These are phyloP conservation scores for Plasmodium malariae DNA, from an alignment of 169 alveolate genomes.

Conservation along the genomic window DNA sequence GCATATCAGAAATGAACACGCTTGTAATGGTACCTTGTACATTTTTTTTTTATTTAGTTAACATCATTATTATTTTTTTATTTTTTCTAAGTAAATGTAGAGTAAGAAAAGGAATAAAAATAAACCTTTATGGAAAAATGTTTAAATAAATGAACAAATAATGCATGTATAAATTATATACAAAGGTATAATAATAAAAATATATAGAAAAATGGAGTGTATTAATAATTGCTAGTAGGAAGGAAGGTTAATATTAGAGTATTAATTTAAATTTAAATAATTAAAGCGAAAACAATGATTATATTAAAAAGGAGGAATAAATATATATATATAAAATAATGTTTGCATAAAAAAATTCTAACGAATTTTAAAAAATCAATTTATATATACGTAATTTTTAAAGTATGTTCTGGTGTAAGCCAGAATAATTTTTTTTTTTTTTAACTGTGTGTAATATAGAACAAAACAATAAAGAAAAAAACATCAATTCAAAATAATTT, in stretches of 20 bases:
- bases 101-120: too few relatives aligned
- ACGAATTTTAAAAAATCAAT: constrained; percentile 9
- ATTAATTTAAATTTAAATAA: constrained; percentile 17
- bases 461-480: neutral
- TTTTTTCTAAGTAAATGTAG: too few relatives aligned
- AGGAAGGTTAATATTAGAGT: constrained; percentile 1
- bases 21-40: too few relatives aligned
- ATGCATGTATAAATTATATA: neutral
- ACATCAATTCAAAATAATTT: neutral
- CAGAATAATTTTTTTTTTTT: neutral
- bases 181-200: neutral
- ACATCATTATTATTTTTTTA: too few relatives aligned
- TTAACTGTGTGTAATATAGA: neutral
- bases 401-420: constrained; percentile 20
- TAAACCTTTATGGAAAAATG: neutral
- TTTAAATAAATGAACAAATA: neutral
- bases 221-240: constrained; percentile 6
- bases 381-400: neutral
- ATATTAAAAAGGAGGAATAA: neutral
- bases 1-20: too few relatives aligned
- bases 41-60: too few relatives aligned
- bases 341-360: neutral
- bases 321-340: neutral
- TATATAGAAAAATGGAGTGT: neutral
- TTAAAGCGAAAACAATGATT: constrained; percentile 23